Conservation (phyloP, 2,329 filamentous ascomycete genomes). For the Fusarium virguliforme region DNA sequence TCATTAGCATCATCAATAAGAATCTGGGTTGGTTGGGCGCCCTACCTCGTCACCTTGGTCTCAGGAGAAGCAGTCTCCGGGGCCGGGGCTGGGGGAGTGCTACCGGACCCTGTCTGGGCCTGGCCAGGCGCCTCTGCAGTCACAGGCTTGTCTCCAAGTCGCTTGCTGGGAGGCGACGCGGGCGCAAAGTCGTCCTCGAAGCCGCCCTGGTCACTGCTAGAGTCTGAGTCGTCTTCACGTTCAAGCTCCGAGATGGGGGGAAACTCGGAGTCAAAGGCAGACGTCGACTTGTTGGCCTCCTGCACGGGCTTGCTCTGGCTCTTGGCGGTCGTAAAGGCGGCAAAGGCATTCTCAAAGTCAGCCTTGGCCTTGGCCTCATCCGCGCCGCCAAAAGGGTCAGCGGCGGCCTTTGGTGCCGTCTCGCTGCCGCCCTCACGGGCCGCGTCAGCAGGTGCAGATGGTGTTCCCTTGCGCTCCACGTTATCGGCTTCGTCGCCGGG, state of each 20-base stretch:
- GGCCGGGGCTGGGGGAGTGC: slow-evolving; percentile 43
- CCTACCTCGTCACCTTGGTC: slow-evolving; percentile 50
- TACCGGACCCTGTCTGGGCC: slow-evolving; percentile 23
- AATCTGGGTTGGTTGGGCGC: not conserved
- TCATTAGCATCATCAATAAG: slow-evolving; percentile 25
- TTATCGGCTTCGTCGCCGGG: slow-evolving; percentile 58
- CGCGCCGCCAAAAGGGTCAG: slow-evolving; percentile 69
- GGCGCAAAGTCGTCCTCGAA: slow-evolving; percentile 96
- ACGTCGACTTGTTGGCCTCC: slow-evolving; percentile 62
- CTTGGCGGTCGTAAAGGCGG: slow-evolving; percentile 76
- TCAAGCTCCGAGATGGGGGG: slow-evolving; percentile 93
- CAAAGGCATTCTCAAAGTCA: slow-evolving; percentile 90
- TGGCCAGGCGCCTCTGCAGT: slow-evolving; percentile 34
- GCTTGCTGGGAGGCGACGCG: slow-evolving; percentile 64
- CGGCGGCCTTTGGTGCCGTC: slow-evolving; percentile 40
- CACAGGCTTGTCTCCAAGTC: slow-evolving; percentile 39
- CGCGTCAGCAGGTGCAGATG: slow-evolving; percentile 53
- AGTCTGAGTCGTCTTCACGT: slow-evolving; percentile 83
- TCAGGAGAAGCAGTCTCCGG: slow-evolving; percentile 48
- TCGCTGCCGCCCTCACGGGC: slow-evolving; percentile 41
- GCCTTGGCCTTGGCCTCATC: slow-evolving; percentile 78
- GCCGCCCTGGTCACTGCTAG: slow-evolving; percentile 82
- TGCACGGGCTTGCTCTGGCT: slow-evolving; percentile 61
- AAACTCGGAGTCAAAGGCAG: slow-evolving; percentile 83
- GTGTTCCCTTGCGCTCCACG: slow-evolving; percentile 52